Evolutionary conservation across 2,329 filamentous ascomycete species (phyloP).

Genomic region (Xylariaceae sp.): DNA sequence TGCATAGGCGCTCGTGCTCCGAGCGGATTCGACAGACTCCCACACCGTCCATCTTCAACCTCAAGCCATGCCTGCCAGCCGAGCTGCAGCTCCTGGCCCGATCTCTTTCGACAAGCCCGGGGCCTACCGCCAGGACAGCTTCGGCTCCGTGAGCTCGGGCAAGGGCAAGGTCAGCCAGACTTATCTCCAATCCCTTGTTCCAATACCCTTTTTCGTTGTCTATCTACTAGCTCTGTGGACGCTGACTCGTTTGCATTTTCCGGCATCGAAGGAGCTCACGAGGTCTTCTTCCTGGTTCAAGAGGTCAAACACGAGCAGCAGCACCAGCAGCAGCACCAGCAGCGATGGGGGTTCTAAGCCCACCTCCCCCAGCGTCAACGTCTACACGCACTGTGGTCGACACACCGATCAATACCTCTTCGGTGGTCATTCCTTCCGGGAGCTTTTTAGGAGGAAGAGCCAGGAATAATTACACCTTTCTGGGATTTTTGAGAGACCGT

Average conservation of each 20-base stretch:
- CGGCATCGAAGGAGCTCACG: slow-evolving; percentile 4
- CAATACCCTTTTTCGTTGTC: too few species aligned
- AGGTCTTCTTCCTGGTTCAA: slow-evolving; percentile 8
- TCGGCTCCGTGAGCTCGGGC: slow-evolving; percentile 21
- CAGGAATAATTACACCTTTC: too few species aligned
- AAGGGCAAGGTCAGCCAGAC: slow-evolving; percentile 25
- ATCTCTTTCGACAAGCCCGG: slow-evolving; percentile 16
- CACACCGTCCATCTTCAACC: background rate
- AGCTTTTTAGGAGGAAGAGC: slow-evolving; percentile 34
- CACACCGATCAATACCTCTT: slow-evolving; percentile 51
- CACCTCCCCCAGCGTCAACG: slow-evolving; percentile 40
- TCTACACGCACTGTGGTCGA: slow-evolving; percentile 50
- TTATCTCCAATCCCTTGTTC: too few species aligned
- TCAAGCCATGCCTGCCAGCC: slow-evolving; percentile 21
- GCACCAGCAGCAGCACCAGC: background rate
- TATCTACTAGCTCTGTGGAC: background rate
- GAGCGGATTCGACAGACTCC: background rate
- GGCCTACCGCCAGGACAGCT: slow-evolving; percentile 22
- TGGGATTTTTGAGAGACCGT: too few species aligned
- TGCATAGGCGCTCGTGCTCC: background rate
- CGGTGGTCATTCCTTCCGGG: slow-evolving; percentile 42
- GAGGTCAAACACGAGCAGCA: background rate
- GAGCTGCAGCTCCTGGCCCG: slow-evolving; percentile 17
- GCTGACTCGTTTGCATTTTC: slow-evolving; percentile 1
- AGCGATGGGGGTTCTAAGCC: slow-evolving; percentile 21